Percentiles rank a stretch among this genome's conserved stretches.
Evolutionary conservation across 176 grass and related monocot species (phyloP).

Genomic region (Lolium perenne): DNA sequence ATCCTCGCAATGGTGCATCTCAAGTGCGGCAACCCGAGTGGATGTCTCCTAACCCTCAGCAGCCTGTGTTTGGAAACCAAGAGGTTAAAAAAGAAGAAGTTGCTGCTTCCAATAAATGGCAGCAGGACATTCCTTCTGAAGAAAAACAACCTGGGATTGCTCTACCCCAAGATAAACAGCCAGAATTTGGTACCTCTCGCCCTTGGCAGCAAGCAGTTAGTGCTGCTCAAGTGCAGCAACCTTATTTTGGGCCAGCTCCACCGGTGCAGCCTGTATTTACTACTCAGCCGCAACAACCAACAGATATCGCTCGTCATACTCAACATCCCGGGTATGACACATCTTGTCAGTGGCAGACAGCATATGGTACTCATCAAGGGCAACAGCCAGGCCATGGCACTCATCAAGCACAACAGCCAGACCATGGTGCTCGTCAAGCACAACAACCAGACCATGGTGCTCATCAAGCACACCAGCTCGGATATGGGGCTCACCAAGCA

Average conservation of each 20-base stretch:
- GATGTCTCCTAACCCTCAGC: constrained; percentile 28
- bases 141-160: constrained; percentile 8
- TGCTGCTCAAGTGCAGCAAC: constrained; percentile 18
- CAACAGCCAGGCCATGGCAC: neutral
- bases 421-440: neutral
- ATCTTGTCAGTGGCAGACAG: neutral
- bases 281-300: neutral
- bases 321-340: too few relatives aligned
- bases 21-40: neutral
- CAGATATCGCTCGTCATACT: neutral
- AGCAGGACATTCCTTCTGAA: constrained; percentile 6
- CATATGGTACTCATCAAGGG: neutral
- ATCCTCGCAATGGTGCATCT: constrained; percentile 22
- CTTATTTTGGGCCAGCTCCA: constrained; percentile 33
- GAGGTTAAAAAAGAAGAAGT: neutral
- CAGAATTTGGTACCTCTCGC: constrained; percentile 11
- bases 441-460: neutral
- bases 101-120: constrained; percentile 26
- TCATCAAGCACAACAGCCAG: neutral
- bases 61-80: neutral
- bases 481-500: neutral
- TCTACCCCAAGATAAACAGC: constrained; percentile 8
- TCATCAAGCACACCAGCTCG: neutral
- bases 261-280: neutral
- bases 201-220: constrained; percentile 12